Base-by-base conservation (phyloP, 2,329 filamentous ascomycete genomes). In the Phialophora verrucosa region DNA sequence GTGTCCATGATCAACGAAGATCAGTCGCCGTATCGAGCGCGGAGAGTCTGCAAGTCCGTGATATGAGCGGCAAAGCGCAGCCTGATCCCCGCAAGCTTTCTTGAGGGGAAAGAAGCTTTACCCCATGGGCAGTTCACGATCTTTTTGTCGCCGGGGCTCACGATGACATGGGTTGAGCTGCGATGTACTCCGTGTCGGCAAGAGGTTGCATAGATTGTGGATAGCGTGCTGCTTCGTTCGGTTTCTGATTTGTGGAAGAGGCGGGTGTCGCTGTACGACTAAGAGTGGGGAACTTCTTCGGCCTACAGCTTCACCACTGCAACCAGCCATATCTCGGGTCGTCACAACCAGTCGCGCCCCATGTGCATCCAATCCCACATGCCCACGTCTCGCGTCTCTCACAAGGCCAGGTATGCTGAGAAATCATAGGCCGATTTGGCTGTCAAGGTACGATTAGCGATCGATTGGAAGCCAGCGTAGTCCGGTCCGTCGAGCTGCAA, bases 371-470 rank as follows among this genome's bases (percentile, higher is more conserved):
- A 20, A 8, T 29, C 31, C 8, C 32, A 25, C 23, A 25, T 25
- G 23, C 23, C 23, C 23, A 47, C 56, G 14, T 60, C 58, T 20
- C 47, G 11, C 20, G 8, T 23, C 35, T 23, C n/a, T 60, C 27
- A 60, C 58, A 60, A 17, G 32, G 27, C 58, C 17, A 60, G 44
- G 29, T 51, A 51, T n/a, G 58, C 14, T 8, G 58, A 60, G 47
- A 51, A 51, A 44, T 60, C 58, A 51, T 60, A 60, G 6, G 58
- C 58, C 23, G 44, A 60, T n/a, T 60, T 60, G 12, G 58, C 58
- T 12, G 58, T 51, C 11, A 60, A 35, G 31, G 58, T 60, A 12
- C 58, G 42, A 17, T 60, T 60, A 20, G 58, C 44, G 44, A 60
- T 60, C 29, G 29, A n/a, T 25, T 60, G 58, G 51, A 60, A 60